phyloP scores from a whole-genome alignment of 2,329 filamentous ascomycete genomes.

The Sporothrix phasma region DNA sequence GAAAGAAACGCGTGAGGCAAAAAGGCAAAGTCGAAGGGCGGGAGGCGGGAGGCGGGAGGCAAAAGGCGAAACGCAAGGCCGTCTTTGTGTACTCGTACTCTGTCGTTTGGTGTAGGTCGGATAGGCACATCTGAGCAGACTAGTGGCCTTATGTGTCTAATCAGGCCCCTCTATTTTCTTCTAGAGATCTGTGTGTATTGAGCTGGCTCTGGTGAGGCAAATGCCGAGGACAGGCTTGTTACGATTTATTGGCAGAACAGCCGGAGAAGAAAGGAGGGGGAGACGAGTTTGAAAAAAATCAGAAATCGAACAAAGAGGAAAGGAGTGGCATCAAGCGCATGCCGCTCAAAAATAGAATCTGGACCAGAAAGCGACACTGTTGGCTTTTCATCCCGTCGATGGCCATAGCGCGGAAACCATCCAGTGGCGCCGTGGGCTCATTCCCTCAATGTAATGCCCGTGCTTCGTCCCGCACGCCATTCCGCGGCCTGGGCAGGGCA shows the following conservation, averaged over 20 bases:
- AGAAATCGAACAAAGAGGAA: neutral
- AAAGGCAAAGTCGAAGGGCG: neutral
- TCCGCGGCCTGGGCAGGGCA: neutral
- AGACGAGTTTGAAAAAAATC: neutral
- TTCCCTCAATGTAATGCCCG: neutral
- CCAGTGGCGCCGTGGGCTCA: neutral
- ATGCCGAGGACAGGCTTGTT: no score
- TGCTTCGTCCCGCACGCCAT: slow-evolving; percentile 1
- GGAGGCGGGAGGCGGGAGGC: neutral
- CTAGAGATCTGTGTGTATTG: no score
- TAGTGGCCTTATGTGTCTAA: no score
- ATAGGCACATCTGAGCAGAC: no score
- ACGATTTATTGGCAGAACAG: no score
- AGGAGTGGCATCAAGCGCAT: neutral
- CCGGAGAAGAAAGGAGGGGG: neutral
- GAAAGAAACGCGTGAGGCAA: neutral
- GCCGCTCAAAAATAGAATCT: neutral
- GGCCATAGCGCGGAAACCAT: neutral
- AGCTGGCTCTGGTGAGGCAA: no score
- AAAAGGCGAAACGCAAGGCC: neutral
- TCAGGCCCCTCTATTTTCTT: no score
- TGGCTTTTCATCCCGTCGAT: neutral
- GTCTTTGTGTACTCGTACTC: neutral
- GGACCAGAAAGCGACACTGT: neutral
- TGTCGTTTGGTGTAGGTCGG: no score